A percentile compares a stretch with the other conserved stretches of the same genome.
These are phyloP conservation scores for Diaporthe sp. DNA, from an alignment of 2,329 filamentous ascomycete species.

Conservation along the genomic window DNA sequence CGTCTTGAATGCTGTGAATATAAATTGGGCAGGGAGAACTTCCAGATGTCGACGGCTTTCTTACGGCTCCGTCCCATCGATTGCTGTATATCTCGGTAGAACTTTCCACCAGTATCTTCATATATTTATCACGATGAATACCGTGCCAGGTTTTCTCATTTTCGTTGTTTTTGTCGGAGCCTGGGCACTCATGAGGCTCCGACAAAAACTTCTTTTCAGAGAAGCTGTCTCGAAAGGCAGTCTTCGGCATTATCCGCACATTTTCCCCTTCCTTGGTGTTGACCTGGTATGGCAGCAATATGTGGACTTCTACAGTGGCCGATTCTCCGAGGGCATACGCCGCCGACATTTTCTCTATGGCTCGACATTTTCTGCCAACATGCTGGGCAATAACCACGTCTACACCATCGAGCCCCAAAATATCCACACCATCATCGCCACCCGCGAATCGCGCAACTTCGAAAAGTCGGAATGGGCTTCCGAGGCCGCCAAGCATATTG, in stretches of 20 bases:
- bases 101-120: not conserved
- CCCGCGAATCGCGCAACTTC: conserved; percentile 10
- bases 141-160: not conserved
- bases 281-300: conserved; percentile 25
- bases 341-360: conserved; percentile 31
- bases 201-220: not conserved
- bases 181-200: not conserved
- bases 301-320: conserved; percentile 32
- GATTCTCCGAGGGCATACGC: conserved; percentile 34
- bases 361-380: conserved; percentile 29
- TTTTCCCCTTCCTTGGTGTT: conserved; percentile 18
- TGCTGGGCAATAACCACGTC: not conserved
- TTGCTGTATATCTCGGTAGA: not conserved
- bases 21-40: not conserved
- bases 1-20: not conserved
- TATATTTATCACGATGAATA: not conserved
- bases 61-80: not conserved
- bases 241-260: conserved; percentile 34
- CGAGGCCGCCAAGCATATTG: conserved; percentile 40
- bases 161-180: not conserved
- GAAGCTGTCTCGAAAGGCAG: too few species aligned
- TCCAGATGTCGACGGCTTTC: not conserved
- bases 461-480: conserved; percentile 37
- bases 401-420: conserved; percentile 41
- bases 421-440: conserved; percentile 30